Base-by-base conservation (phyloP, 2,329 filamentous ascomycete species). In the Aureobasidium uvarum region DNA sequence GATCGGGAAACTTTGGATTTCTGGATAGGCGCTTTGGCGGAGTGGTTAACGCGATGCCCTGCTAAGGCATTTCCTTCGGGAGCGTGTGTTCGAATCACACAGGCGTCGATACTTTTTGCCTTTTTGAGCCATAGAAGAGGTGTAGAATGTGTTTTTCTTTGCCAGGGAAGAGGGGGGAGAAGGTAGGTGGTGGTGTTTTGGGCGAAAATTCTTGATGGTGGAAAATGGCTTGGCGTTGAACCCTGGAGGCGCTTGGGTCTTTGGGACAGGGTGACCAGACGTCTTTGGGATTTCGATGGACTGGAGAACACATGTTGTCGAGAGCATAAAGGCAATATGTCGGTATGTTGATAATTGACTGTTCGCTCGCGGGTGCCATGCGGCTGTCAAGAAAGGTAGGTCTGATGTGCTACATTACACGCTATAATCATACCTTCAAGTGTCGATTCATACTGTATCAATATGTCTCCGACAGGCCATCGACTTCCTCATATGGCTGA, bases 81-180 rank as follows among this genome's bases (percentile, higher is more conserved):
- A 74, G 76, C 76, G 74, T 73, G 74, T 74, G 76, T 77, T 77
- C 76, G 76, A 77, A 77, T 77, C 76, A 74, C 74, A 73, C 74
- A 77, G 76, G 75, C 74, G 64, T 70, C 69, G 69, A 33, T 20
- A 4, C 25, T 33, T 51, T 50, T 51, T 51, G 48, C 16, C 14
- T 25, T 50, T 31, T 31, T 14, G 5, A 25, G 4, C 7, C 4
- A 0, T 1, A 0, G 1, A 6, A 5, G 8, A 48, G 3, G 20
- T 16, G 4, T 14, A 48, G 11, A 25, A 48, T 25, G 20, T 48
- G n/a, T 16, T 45, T 48, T 1, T 48, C 25, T 46, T 48, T 4
- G 5, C 4, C 4, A 1, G 11, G 3, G 20, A 16, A 25, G 23
- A 14, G 11, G 11, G 10, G 45, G 16, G 45, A 25, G 5, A 25